A percentile compares a stretch with the other conserved stretches of the same genome.
phyloP scores from a whole-genome alignment of 2,329 filamentous ascomycete genomes.

The Diaporthe sp. region DNA sequence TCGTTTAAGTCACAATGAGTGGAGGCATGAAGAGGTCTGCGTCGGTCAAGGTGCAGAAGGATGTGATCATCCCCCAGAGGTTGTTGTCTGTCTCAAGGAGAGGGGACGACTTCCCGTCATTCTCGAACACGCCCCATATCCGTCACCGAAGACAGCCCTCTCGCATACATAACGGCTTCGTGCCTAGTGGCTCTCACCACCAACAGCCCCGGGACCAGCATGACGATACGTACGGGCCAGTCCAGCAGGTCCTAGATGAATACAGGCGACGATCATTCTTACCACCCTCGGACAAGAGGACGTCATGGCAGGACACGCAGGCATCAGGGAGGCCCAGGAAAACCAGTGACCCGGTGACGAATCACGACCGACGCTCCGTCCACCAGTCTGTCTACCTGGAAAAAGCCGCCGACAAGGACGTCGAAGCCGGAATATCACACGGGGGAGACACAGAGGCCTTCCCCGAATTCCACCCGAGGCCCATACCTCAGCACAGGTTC shows the following conservation, averaged over 20 bases:
- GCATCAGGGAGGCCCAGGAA: constrained; percentile 4
- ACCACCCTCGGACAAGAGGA: background rate
- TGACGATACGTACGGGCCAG: constrained; percentile 12
- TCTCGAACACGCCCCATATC: constrained; percentile 12
- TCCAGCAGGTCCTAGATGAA: constrained; percentile 15
- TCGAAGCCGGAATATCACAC: background rate
- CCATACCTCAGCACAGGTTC: constrained; percentile 7
- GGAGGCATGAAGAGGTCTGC: constrained; percentile 31
- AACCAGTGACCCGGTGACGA: constrained; percentile 13
- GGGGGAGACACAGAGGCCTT: constrained; percentile 6
- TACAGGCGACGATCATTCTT: constrained; percentile 27
- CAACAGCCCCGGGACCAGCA: constrained; percentile 4
- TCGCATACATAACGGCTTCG: constrained; percentile 10
- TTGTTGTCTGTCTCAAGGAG: constrained; percentile 29
- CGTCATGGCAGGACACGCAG: constrained; percentile 16
- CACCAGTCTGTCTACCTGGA: constrained; percentile 10
- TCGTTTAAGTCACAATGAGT: constrained; percentile 18
- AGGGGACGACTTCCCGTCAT: background rate
- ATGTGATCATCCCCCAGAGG: constrained; percentile 31
- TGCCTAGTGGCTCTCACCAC: constrained; percentile 24
- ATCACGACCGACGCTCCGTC: constrained; percentile 13
- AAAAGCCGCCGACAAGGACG: background rate
- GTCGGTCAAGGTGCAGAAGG: constrained; percentile 32
- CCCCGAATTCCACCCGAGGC: background rate
- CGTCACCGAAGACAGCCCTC: constrained; percentile 27